phyloP scores from a whole-genome alignment of 257 asterid species.

The Petrea volubilis region DNA sequence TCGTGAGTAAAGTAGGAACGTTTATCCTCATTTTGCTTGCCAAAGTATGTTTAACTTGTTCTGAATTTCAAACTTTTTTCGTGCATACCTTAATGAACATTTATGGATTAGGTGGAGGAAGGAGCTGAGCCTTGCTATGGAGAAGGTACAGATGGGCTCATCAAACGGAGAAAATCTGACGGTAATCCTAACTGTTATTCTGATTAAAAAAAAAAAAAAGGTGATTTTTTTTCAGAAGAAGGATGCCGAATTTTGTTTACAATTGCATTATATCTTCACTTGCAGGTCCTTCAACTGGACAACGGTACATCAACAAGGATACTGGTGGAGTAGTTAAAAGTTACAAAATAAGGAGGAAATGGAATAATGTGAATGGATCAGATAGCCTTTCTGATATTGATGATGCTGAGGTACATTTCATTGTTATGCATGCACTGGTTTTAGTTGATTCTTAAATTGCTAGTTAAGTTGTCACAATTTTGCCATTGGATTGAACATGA shows the following conservation, averaged over 20 bases:
- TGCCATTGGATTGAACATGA: no score
- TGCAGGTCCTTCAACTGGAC: slow-evolving; percentile 37
- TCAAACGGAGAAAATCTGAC: slow-evolving; percentile 14
- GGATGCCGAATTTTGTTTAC: neutral
- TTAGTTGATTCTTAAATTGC: slow-evolving; percentile 11
- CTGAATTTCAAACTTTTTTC: neutral
- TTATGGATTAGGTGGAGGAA: slow-evolving; percentile 16
- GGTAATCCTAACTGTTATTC: slow-evolving; percentile 12
- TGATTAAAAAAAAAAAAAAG: no score
- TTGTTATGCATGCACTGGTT: slow-evolving; percentile 8
- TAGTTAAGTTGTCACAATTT: no score
- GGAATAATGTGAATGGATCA: slow-evolving; percentile 21
- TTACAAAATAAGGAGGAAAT: slow-evolving; percentile 15
- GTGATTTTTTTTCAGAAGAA: neutral
- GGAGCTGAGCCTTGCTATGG: slow-evolving; percentile 17
- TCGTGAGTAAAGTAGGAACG: neutral
- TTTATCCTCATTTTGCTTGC: neutral
- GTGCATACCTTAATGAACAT: neutral
- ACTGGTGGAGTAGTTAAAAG: slow-evolving; percentile 12
- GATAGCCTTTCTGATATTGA: slow-evolving; percentile 48
- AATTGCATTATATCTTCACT: neutral
- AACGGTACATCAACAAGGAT: slow-evolving; percentile 13
- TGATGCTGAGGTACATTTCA: slow-evolving; percentile 54
- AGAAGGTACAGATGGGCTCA: slow-evolving; percentile 17
- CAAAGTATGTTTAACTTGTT: neutral